phyloP scores from a whole-genome alignment of 2,329 filamentous ascomycete genomes.

The Metarhizium sp. region DNA sequence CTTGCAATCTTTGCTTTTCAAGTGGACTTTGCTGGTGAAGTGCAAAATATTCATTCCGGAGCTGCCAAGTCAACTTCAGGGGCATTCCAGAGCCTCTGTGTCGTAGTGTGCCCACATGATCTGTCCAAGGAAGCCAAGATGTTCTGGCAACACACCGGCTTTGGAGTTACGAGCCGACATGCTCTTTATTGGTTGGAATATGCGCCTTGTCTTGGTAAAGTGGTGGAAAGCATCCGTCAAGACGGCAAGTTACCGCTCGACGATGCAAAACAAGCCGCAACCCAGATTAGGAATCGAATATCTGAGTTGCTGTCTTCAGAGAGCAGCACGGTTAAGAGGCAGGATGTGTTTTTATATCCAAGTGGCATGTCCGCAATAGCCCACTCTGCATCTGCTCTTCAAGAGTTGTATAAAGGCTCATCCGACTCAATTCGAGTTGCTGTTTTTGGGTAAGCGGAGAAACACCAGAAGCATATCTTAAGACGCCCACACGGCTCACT shows the following conservation, averaged over 20 bases:
- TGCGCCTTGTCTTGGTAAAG: constrained; percentile 10
- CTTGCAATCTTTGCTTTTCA: not conserved
- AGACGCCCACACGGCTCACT: not conserved
- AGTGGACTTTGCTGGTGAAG: constrained; percentile 8
- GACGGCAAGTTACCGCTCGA: not conserved
- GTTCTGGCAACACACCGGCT: constrained; percentile 21
- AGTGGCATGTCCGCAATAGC: constrained; percentile 43
- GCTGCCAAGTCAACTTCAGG: not conserved
- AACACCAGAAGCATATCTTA: not conserved
- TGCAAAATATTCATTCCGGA: not conserved
- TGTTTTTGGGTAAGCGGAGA: constrained; percentile 17
- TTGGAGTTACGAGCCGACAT: constrained; percentile 18
- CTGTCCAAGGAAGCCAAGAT: constrained; percentile 14
- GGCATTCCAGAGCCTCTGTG: constrained; percentile 8
- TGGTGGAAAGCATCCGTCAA: not conserved
- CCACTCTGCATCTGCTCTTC: constrained; percentile 12
- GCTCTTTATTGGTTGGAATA: constrained; percentile 16
- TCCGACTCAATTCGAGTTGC: constrained; percentile 10
- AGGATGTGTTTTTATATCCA: constrained; percentile 38
- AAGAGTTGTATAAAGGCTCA: not conserved
- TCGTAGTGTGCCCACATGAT: constrained; percentile 8
- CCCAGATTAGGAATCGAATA: constrained; percentile 11
- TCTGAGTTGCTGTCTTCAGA: constrained; percentile 12
- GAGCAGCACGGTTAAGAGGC: not conserved
- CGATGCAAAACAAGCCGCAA: constrained; percentile 7